These are phyloP conservation scores for Trypanosoma mega DNA, from an alignment of 208 protist species.

Conservation along the genomic window DNA sequence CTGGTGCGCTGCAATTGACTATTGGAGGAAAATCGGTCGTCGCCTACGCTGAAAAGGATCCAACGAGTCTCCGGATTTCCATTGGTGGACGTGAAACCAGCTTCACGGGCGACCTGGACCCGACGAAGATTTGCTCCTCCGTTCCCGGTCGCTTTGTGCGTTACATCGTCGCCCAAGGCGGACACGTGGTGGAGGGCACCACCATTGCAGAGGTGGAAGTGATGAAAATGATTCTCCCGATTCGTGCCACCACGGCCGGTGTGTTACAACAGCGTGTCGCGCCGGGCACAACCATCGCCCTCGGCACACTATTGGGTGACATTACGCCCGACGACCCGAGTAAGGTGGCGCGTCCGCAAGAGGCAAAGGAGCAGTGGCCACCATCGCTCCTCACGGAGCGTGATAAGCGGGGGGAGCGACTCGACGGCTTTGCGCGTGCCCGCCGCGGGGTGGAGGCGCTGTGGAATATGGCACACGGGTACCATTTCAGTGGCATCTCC, in stretches of 20 bases:
- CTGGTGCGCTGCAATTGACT: slow-evolving; percentile 76
- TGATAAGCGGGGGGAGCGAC: slow-evolving; percentile 52
- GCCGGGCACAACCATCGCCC: slow-evolving; percentile 90
- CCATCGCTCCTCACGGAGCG: slow-evolving; percentile 31
- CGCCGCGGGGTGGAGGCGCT: slow-evolving; percentile 63
- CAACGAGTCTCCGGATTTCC: slow-evolving; percentile 86
- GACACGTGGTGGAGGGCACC: slow-evolving; percentile 80
- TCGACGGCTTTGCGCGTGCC: slow-evolving; percentile 57
- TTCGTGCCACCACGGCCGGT: slow-evolving; percentile 82
- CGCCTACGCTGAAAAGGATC: slow-evolving; percentile 93
- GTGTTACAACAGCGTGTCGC: slow-evolving; percentile 66
- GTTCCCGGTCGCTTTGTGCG: slow-evolving; percentile 96
- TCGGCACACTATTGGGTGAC: slow-evolving; percentile 92
- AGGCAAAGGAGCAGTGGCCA: slow-evolving; percentile 71
- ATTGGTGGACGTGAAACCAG: slow-evolving; percentile 91
- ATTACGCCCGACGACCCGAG: slow-evolving; percentile 94
- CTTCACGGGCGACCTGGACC: slow-evolving; percentile 95
- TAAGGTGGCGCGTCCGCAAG: slow-evolving; percentile 63
- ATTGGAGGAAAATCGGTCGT: slow-evolving; percentile 76
- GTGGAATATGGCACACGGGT: slow-evolving; percentile 70
- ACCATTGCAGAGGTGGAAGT: slow-evolving; percentile 96
- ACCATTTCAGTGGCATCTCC: slow-evolving; percentile 58
- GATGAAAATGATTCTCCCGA: slow-evolving; percentile 99
- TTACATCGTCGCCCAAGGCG: slow-evolving; percentile 93
- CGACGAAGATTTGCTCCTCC: slow-evolving; percentile 90